phyloP scores from a whole-genome alignment of 352 stramenopile genomes.

The Ophiocytium majus region DNA sequence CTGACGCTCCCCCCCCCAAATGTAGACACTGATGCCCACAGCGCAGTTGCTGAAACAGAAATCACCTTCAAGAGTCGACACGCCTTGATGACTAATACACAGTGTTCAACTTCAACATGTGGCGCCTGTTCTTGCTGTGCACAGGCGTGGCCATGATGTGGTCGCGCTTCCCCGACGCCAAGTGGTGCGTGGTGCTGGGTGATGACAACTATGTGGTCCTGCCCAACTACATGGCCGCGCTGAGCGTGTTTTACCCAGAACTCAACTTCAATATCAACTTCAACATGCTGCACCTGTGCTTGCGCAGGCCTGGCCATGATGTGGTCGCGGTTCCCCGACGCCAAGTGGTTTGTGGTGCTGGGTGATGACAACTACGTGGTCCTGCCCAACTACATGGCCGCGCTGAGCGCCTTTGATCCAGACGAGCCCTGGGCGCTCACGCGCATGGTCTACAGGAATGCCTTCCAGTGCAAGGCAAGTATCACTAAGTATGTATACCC shows the following conservation, averaged over 20 bases:
- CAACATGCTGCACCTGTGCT: too few relatives aligned
- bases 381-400: conserved; percentile 43
- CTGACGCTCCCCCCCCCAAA: too few relatives aligned
- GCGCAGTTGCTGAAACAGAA: too few relatives aligned
- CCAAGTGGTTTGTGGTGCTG: conserved; percentile 54
- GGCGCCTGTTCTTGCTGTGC: too few relatives aligned
- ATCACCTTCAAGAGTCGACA: too few relatives aligned
- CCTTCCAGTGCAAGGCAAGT: conserved; percentile 52
- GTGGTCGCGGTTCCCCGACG: conserved; percentile 32
- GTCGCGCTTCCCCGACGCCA: conserved; percentile 33
- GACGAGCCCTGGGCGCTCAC: conserved; percentile 47
- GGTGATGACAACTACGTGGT: conserved; percentile 55
- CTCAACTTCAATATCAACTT: too few relatives aligned
- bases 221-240: conserved; percentile 41
- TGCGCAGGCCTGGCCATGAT: conserved; percentile 47
- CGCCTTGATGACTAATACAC: too few relatives aligned
- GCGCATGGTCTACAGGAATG: conserved; percentile 49
- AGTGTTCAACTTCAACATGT: too few relatives aligned
- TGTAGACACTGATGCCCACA: too few relatives aligned
- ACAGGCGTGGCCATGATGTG: conserved; percentile 46
- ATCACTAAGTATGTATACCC: neutral
- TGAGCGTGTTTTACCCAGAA: conserved; percentile 51
- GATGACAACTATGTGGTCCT: conserved; percentile 54
- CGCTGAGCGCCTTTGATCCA: conserved; percentile 48
- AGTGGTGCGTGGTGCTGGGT: conserved; percentile 53